Base-by-base conservation (phyloP, 2,329 filamentous ascomycete genomes). In the Cryphonectria naterciae region DNA sequence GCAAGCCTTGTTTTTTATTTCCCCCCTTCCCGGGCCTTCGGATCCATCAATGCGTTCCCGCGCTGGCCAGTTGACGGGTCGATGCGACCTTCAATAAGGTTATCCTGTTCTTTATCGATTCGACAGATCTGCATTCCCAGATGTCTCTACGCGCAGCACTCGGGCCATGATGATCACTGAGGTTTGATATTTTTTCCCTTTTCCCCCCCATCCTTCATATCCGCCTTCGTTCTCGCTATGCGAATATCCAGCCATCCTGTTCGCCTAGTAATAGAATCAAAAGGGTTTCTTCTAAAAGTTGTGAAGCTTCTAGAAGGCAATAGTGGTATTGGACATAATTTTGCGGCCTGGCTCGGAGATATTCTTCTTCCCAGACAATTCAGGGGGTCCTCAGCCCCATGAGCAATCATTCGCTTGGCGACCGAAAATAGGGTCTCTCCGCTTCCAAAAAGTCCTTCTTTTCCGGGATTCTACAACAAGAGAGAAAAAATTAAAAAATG, bases 11-110 rank as follows among this genome's bases (percentile, higher is more conserved):
- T 11, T 11, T 49, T 7, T 8, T 49, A 2, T 46, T 15, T 19
- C 43, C 43, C 22, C 22, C 46, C 10, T 39, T 52, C 54, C 54
- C 54, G 25, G 54, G 52, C 15, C 25, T 5, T 35, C 25, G 54
- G 54, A 56, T 56, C 52, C n/a, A 15, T 58, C 54, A 32, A 58
- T 32, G 52, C 52, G 52, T 56, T 56, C n/a, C 52, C 52, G 25
- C 52, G 52, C 13, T 28, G 52, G 52, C 15, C 52, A 25, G 10
- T 7, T 56, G 52, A 56, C 52, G 28, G 52, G 25, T 32, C 52
- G 52, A 56, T 56, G 25, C 54, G 54, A 35, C 54, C 25, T 11
- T 32, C 25, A 58, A 58, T 58, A 58, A 58, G 54, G 54, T 58
- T 58, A 58, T 58, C 54, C 54, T 32, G 13, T 58, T 32, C 13